Percentiles rank a stretch among this genome's conserved stretches.
phyloP scores from a whole-genome alignment of 495 filamentous ascomycete species.

The Aspergillus coremiiformis region DNA sequence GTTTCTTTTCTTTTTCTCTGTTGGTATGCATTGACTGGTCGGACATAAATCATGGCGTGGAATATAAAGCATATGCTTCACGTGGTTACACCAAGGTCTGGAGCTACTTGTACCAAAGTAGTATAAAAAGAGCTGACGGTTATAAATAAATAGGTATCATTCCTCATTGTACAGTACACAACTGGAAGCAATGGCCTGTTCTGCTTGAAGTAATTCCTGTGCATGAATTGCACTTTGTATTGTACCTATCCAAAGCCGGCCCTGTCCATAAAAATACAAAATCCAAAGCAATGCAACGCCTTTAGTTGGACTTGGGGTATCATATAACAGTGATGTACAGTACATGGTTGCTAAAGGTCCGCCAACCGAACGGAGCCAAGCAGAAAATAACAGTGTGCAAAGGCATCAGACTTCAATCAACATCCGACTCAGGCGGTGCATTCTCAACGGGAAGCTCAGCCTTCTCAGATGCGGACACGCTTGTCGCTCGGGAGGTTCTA shows the following conservation, averaged over 20 bases:
- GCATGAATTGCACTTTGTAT: background rate
- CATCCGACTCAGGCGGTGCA: slow-evolving; percentile 2
- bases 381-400: slow-evolving; percentile 1
- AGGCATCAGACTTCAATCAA: slow-evolving; percentile 7
- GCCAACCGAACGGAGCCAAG: background rate
- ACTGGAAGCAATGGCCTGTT: background rate
- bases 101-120: too few relatives aligned
- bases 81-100: background rate
- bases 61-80: background rate
- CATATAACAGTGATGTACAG: slow-evolving; percentile 10
- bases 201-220: background rate
- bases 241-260: background rate
- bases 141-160: too few relatives aligned
- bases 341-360: background rate
- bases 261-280: background rate
- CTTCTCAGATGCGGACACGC: slow-evolving; percentile 23
- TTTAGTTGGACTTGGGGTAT: slow-evolving; percentile 15
- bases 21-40: background rate
- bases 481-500: slow-evolving; percentile 29
- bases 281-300: slow-evolving; percentile 8
- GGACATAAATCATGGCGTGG: background rate
- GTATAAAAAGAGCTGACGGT: too few relatives aligned
- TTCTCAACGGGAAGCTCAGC: slow-evolving; percentile 1
- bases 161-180: too few relatives aligned
- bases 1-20: background rate